These are phyloP conservation scores for Cryptosporidium meleagridis DNA, from an alignment of 169 alveolate genomes.

Conservation along the genomic window DNA sequence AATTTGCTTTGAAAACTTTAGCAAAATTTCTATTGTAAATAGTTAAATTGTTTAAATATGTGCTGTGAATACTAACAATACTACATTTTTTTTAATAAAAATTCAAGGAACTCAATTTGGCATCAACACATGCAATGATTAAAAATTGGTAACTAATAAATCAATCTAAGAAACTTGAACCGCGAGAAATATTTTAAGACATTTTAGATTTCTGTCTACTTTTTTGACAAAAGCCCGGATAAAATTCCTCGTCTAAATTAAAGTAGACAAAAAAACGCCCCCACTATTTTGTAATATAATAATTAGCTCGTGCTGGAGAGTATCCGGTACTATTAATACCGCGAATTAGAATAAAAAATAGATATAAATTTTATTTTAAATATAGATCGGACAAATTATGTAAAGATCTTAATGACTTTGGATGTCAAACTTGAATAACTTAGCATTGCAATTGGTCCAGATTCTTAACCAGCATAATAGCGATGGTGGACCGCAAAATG, in stretches of 20 bases:
- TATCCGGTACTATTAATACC: conserved; percentile 74
- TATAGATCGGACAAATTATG: conserved; percentile 72
- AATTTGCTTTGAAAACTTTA: no score
- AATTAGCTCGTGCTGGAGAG: conserved; percentile 75
- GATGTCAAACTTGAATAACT: conserved; percentile 73
- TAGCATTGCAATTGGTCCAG: conserved; percentile 75
- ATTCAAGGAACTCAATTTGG: no score
- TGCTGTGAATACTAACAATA: no score
- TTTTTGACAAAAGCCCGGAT: conserved; percentile 41
- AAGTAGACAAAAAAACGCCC: conserved; percentile 72
- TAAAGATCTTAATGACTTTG: conserved; percentile 70
- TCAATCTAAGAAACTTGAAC: conserved; percentile 20
- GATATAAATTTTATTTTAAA: conserved; percentile 58
- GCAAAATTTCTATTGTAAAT: no score
- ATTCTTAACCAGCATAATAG: conserved; percentile 51
- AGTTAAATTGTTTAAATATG: no score
- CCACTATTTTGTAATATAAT: conserved; percentile 37
- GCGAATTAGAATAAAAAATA: conserved; percentile 69
- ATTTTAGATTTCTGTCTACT: conserved; percentile 65
- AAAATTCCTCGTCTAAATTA: conserved; percentile 70
- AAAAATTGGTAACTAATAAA: background rate
- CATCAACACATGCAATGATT: background rate
- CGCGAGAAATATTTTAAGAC: conserved; percentile 15
- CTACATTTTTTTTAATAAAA: background rate
- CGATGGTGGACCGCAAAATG: conserved; percentile 53